Evolutionary conservation across 306 rosid genomes (phyloP), one percentile per base, ranked within the genome.

Genomic region (Corylus heterophylla): DNA sequence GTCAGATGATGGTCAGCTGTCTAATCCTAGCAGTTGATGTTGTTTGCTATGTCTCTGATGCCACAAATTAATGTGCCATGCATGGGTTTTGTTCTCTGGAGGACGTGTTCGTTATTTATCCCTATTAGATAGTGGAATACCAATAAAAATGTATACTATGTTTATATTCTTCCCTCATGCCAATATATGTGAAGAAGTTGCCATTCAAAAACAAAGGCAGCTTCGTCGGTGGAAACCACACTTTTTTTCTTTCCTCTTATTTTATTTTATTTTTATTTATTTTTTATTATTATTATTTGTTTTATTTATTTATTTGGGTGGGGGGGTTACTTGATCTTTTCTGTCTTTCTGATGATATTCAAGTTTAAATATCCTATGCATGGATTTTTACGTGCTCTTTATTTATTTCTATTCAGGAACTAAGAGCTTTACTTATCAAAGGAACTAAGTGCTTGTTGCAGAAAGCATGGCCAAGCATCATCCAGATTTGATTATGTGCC

Each of bases 401-500:
- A 42, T 51, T 67, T 17, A 39, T 9, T 39, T 25, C 13, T 49
- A 47, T n/a, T 54, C 75, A 69, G 75, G 72, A 64, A 73, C 69
- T 79, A 83, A 67, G 79, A 81, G 83, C 74, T 35, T 35, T 42
- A 42, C 45, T 0, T 42, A 42, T 42, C 45, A 42, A 42, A 69
- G 75, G 72, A 64, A 73, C 69, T 79, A 85, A 67, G 79, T 78
- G 83, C 74, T 35, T 35, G 51, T 70, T 75, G 76, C 71, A 50
- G 80, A 80, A 79, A 76, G 78, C 44, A 88, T 91, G 96, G 98
- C 97, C 71, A 95, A 95, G 86, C 97, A 90, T 83, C 94, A 93
- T 78, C 96, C 98, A 48, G 94, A 92, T 90, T 79, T 94, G 94
- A 91, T 93, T 77, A 92, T 89, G 98, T 90, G 96, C 87, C 83